These are phyloP conservation scores for Antitrichia curtipendula DNA, from an alignment of 225 moss, liverwort and hornwort species.

Conservation along the genomic window DNA sequence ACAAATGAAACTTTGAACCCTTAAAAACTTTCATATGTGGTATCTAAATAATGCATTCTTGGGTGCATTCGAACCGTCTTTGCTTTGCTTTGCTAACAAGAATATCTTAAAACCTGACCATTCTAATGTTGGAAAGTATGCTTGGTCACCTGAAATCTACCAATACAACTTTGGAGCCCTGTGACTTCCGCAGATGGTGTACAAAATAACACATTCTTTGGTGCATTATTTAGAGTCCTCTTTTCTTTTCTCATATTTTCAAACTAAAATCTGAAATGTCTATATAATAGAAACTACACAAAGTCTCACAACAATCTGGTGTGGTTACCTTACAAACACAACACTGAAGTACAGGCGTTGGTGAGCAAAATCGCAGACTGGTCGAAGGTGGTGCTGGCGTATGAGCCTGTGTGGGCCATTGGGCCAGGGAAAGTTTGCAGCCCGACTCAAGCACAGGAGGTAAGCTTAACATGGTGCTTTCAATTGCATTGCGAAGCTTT, in stretches of 20 bases:
- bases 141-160: neutral
- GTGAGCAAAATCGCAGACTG: conserved; percentile 54
- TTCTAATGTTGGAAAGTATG: neutral
- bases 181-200: neutral
- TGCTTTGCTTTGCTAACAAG: neutral
- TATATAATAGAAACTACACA: neutral
- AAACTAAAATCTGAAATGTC: neutral
- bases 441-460: conserved; percentile 58
- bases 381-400: conserved; percentile 60
- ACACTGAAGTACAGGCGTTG: neutral
- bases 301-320: neutral
- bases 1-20: neutral
- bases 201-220: neutral
- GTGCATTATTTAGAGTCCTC: neutral
- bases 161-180: neutral
- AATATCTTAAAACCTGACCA: neutral
- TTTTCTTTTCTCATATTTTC: neutral
- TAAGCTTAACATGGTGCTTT: neutral
- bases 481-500: neutral
- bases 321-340: neutral
- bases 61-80: neutral
- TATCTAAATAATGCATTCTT: neutral
- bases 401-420: conserved; percentile 95
- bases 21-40: neutral
- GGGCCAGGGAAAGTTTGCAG: conserved; percentile 58